Conservation (phyloP, 805 yeast species). For the Ogataea degrootiae region DNA sequence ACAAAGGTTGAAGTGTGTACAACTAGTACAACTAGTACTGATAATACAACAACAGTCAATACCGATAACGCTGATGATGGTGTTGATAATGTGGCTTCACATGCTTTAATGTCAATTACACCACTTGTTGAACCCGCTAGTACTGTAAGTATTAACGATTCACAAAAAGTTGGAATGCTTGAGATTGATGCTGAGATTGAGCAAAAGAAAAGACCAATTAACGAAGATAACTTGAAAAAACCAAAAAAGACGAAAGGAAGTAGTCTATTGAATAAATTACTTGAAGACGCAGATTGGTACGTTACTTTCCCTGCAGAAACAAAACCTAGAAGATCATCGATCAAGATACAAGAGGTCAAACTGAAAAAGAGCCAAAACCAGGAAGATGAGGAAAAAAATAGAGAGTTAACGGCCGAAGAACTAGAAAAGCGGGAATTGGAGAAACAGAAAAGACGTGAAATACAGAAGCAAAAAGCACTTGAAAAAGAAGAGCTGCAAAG, state of each 20-base stretch:
- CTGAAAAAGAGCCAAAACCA: constrained; percentile 2
- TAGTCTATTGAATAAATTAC: constrained; percentile 8
- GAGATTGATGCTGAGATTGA: too few species aligned
- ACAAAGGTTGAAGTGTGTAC: neutral
- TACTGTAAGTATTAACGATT: too few species aligned
- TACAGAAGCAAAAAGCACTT: neutral
- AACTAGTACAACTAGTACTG: too few species aligned
- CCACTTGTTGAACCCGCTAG: too few species aligned
- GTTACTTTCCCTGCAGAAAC: constrained; percentile 11
- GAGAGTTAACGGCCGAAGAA: constrained; percentile 5
- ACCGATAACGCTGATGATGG: too few species aligned
- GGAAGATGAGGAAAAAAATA: neutral
- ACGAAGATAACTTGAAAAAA: too few species aligned
- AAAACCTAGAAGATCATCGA: constrained; percentile 3
- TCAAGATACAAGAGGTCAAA: constrained; percentile 11
- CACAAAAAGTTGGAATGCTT: too few species aligned
- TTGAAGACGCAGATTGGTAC: constrained; percentile 28
- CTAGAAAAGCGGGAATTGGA: constrained; percentile 1
- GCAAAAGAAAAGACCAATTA: too few species aligned
- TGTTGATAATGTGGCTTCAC: too few species aligned
- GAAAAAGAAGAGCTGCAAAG: neutral
- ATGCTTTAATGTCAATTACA: too few species aligned
- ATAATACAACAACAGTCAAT: too few species aligned
- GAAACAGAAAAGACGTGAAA: constrained; percentile 1
- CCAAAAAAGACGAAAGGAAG: neutral